Evolutionary conservation across 2,329 filamentous ascomycete species (phyloP), one percentile per base, ranked within the genome.

Genomic region (Cordyceps tenuipes): DNA sequence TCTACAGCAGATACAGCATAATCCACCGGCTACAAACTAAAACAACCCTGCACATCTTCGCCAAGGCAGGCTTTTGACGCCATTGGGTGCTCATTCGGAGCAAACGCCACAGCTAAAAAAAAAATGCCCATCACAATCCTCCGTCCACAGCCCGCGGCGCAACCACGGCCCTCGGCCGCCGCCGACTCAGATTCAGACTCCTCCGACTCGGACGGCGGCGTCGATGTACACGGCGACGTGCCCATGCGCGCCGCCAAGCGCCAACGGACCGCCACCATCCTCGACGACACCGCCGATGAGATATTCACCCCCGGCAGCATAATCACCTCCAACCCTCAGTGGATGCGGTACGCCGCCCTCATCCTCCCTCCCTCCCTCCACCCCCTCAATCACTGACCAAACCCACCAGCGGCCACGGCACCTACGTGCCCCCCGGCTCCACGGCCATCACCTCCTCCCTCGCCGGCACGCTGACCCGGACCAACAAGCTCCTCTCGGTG

Each of bases 401-500:
- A 21, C 2, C 8, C 23, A 23, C 23, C 70, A 90, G 91, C 76
- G 94, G 94, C 68, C 94, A 99, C 76, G 94, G 94, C 66, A 99
- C 94, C 54, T 96, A 90, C 73, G 79, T 89, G 51, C 82, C 83
- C 19, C 73, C 81, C 5, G 72, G 77, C 51, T 80, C 82, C 56
- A 83, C 82, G 5, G 81, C 85, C 62, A 99, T 99, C 70, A 84
- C 88, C 61, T 92, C 91, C 52, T 96, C 94, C 6, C 88, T 99
- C 36, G 92, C 92, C 7, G 94, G 94, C 68, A 93, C 88, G 7
- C 81, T 97, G 41, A 87, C 89, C 70, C 93, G 92, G 72, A 97
- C 93, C 62, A 99, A 99, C 82, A 97, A 97, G 73, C 86, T 99
- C 52, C 86, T 99, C 65, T 96, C 91, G 2, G 89, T 99, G 61